Evolutionary conservation across 345 rosid species (phyloP).

Genomic region (Hibiscus mutabilis): DNA sequence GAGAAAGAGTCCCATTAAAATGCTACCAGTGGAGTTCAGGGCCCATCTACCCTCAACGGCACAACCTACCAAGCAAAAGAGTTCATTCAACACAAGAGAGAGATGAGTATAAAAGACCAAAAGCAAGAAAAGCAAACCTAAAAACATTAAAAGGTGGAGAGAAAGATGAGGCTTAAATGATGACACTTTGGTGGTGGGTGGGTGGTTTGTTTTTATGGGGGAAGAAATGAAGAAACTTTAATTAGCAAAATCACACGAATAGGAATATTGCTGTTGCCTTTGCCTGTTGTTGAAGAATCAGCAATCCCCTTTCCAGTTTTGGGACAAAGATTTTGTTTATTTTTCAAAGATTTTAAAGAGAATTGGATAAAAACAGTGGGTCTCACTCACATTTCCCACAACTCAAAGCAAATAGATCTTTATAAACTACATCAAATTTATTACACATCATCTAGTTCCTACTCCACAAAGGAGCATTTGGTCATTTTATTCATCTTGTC

Average conservation of each 20-base stretch:
- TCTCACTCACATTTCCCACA: constrained; percentile 20
- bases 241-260: constrained; percentile 9
- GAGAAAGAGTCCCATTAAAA: constrained; percentile 27
- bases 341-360: neutral
- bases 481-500: neutral
- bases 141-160: constrained; percentile 25
- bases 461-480: constrained; percentile 14
- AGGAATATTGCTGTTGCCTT: constrained; percentile 21
- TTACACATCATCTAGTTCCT: neutral
- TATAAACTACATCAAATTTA: constrained; percentile 4
- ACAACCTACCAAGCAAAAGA: constrained; percentile 50
- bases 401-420: constrained; percentile 7
- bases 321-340: neutral
- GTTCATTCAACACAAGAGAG: constrained; percentile 21
- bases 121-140: constrained; percentile 29
- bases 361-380: constrained; percentile 3
- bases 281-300: constrained; percentile 17
- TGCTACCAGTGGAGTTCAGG: neutral
- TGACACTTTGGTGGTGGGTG: constrained; percentile 21
- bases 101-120: constrained; percentile 13
- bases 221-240: neutral
- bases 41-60: constrained; percentile 44
- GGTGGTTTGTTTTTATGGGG: constrained; percentile 14
- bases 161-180: constrained; percentile 20
- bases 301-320: neutral